Evolutionary conservation across 164 flowering plant genomes (phyloP).

Genomic region (Dillenia turbinata): DNA sequence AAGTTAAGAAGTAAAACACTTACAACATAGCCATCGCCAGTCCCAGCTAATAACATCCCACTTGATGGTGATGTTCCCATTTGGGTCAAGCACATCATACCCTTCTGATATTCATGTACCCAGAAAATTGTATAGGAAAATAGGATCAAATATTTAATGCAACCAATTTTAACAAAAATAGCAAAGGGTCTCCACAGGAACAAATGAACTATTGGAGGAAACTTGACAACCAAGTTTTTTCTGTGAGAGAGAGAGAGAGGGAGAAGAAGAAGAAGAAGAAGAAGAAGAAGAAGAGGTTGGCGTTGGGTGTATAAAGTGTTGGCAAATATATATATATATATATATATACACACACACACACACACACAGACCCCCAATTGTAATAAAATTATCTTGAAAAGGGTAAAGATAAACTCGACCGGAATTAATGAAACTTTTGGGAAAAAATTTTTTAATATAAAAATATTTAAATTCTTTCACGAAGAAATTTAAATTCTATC

Average conservation of each 20-base stretch:
- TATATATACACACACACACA: too few species aligned
- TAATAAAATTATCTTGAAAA: too few species aligned
- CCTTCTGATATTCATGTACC: constrained; percentile 33
- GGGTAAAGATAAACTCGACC: too few species aligned
- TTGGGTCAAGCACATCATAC: constrained; percentile 57
- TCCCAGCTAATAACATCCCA: constrained; percentile 68
- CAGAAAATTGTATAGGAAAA: background rate
- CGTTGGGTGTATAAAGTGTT: too few species aligned
- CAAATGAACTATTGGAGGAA: background rate
- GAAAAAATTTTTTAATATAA: too few species aligned
- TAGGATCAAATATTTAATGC: background rate
- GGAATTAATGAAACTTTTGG: too few species aligned
- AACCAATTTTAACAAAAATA: background rate
- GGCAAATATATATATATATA: too few species aligned
- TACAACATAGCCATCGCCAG: constrained; percentile 77
- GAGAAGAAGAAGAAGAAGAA: constrained; percentile 5
- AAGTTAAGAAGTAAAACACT: constrained; percentile 9
- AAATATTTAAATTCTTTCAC: too few species aligned
- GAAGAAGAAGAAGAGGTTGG: background rate
- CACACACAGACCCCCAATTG: too few species aligned
- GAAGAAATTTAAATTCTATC: too few species aligned
- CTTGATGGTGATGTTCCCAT: constrained; percentile 56
- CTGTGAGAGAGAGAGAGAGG: constrained; percentile 6
- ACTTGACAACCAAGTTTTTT: background rate
- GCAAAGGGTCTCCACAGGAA: background rate